A percentile compares a stretch with the other conserved stretches of the same genome.
Conservation (phyloP, 2,329 filamentous ascomycete species). For the Beauveria pseudobassiana region DNA sequence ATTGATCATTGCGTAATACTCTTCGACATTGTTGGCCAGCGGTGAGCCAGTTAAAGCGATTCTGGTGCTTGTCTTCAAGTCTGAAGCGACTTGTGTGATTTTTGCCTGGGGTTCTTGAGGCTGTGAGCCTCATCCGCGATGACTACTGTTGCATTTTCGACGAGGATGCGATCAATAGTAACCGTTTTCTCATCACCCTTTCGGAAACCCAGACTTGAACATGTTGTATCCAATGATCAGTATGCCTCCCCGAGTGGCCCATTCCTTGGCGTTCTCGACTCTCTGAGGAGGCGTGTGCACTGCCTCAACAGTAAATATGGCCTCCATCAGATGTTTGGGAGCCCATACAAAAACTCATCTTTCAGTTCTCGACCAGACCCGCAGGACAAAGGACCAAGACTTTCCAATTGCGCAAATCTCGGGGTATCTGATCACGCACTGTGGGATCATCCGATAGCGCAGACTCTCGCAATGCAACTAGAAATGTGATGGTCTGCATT, state of each 20-base stretch:
- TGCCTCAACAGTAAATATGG: conserved; percentile 47
- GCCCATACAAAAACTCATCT: conserved; percentile 71
- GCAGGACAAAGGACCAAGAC: conserved; percentile 72
- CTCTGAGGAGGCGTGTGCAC: conserved; percentile 30
- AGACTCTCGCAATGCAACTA: conserved; percentile 65
- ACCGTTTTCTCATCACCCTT: conserved; percentile 18
- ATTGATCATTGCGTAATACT: conserved; percentile 82
- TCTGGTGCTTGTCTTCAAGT: conserved; percentile 60
- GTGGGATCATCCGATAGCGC: conserved; percentile 48
- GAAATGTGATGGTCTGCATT: conserved; percentile 81
- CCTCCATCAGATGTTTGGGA: conserved; percentile 46
- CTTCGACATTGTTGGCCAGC: conserved; percentile 72
- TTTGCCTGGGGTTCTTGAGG: conserved; percentile 59
- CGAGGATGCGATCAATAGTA: conserved; percentile 38
- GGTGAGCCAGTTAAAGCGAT: conserved; percentile 86
- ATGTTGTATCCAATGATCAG: conserved; percentile 70
- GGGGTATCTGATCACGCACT: conserved; percentile 60
- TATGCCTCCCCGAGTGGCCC: conserved; percentile 61
- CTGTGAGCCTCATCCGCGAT: conserved; percentile 80
- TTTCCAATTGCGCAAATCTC: conserved; percentile 51
- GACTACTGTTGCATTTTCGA: conserved; percentile 60
- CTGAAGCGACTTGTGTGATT: conserved; percentile 44
- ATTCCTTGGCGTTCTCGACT: conserved; percentile 40
- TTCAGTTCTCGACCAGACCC: conserved; percentile 70
- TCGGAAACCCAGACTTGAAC: conserved; percentile 35